A percentile compares a stretch with the other conserved stretches of the same genome.
phyloP scores from a whole-genome alignment of 2,329 filamentous ascomycete species.

The Aspergillus sp. region DNA sequence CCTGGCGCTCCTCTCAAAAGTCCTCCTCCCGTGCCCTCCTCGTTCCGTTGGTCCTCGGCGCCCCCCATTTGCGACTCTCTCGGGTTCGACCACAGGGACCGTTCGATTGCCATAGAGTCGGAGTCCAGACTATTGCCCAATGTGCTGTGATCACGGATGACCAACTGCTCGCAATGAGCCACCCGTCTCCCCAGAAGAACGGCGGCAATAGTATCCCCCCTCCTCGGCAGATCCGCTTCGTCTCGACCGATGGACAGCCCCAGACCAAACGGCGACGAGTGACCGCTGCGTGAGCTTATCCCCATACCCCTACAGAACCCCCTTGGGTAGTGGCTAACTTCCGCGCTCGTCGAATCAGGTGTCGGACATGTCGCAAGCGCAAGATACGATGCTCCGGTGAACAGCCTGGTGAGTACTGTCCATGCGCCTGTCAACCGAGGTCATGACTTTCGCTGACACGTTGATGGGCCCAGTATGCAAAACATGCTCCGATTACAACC shows the following conservation, averaged over 20 bases:
- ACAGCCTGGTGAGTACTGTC: constrained; percentile 51
- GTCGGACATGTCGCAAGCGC: constrained; percentile 70
- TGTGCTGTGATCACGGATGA: constrained; percentile 35
- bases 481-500: constrained; percentile 69
- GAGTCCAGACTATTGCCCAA: constrained; percentile 20
- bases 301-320: constrained; percentile 2
- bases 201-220: constrained; percentile 28
- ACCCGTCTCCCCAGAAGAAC: constrained; percentile 36
- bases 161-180: constrained; percentile 39
- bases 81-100: constrained; percentile 6
- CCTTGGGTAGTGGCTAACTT: constrained; percentile 8
- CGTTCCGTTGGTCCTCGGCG: constrained; percentile 9
- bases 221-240: constrained; percentile 64
- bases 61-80: constrained; percentile 10
- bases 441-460: constrained; percentile 6
- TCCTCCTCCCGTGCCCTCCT: constrained; percentile 8
- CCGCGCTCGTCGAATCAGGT: constrained; percentile 43
- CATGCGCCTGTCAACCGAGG: neutral
- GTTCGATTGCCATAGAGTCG: constrained; percentile 13
- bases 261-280: constrained; percentile 76
- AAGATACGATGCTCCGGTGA: constrained; percentile 75
- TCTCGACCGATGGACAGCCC: constrained; percentile 77
- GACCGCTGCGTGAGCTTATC: constrained; percentile 65
- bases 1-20: constrained; percentile 15
- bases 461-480: constrained; percentile 51